Evolutionary conservation across 331 rosid genomes (phyloP).

Genomic region (Quercus tomentella): DNA sequence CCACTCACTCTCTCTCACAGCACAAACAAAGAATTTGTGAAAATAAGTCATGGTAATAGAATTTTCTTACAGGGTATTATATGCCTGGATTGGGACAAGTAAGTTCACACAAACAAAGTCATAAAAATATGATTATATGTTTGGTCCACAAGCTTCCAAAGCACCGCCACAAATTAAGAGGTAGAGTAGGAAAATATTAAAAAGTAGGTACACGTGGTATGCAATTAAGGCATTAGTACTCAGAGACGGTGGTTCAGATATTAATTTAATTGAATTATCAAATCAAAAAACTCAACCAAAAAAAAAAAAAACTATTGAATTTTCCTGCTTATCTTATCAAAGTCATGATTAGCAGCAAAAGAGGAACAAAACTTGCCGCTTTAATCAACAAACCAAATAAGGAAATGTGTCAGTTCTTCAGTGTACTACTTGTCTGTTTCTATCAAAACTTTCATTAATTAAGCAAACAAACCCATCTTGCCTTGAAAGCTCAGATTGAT

Average conservation of each 20-base stretch:
- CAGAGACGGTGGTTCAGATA: background rate
- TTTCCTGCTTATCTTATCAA: conserved; percentile 5
- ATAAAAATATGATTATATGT: conserved; percentile 4
- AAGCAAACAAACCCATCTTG: conserved; percentile 36
- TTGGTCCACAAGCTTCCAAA: conserved; percentile 29
- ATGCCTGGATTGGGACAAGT: background rate
- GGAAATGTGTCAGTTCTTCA: conserved; percentile 29
- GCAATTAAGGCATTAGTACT: background rate
- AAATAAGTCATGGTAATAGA: background rate
- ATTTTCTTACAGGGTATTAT: background rate
- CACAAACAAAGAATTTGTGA: background rate
- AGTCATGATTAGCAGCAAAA: conserved; percentile 9
- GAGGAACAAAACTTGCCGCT: conserved; percentile 34
- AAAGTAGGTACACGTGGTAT: conserved; percentile 21
- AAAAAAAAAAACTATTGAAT: background rate
- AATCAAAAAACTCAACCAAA: background rate
- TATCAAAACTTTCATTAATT: conserved; percentile 16
- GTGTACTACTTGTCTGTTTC: conserved; percentile 11
- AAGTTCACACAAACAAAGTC: background rate
- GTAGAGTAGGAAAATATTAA: background rate
- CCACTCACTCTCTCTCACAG: no score
- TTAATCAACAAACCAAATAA: conserved; percentile 37
- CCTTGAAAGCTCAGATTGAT: conserved; percentile 44
- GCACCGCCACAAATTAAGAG: conserved; percentile 6
- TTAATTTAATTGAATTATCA: conserved; percentile 12